Evolutionary conservation across 176 grass and related monocot genomes (phyloP).

Genomic region (Carex kokanica): DNA sequence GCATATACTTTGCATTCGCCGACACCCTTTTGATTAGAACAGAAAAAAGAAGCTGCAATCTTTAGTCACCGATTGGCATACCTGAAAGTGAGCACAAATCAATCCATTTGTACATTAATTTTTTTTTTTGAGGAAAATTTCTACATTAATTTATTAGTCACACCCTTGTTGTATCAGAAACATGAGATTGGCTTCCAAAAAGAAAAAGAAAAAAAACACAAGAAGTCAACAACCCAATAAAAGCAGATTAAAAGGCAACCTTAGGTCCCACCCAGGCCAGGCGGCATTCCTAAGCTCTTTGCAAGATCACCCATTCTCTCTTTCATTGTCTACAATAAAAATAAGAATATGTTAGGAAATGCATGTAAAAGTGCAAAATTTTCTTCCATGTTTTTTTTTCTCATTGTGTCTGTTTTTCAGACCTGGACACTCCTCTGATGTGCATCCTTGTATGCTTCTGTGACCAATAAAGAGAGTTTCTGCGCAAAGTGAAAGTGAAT

Average conservation of each 20-base stretch:
- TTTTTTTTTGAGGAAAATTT: too few species aligned
- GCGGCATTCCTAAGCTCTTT: slow-evolving; percentile 90
- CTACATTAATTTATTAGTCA: neutral
- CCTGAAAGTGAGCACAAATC: neutral
- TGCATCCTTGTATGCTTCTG: slow-evolving; percentile 91
- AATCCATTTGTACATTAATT: neutral
- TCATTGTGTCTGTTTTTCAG: slow-evolving; percentile 2
- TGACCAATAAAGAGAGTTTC: slow-evolving; percentile 87
- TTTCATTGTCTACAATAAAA: slow-evolving; percentile 77
- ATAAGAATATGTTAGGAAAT: neutral
- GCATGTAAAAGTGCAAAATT: neutral
- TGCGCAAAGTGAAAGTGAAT: slow-evolving; percentile 25
- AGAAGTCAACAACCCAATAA: neutral
- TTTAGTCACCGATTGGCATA: neutral
- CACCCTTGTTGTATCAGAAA: neutral
- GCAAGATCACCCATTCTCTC: slow-evolving; percentile 96
- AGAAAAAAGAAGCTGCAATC: neutral
- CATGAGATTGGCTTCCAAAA: too few species aligned
- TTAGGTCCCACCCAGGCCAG: slow-evolving; percentile 49
- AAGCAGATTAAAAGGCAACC: neutral
- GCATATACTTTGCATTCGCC: neutral
- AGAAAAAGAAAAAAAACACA: neutral
- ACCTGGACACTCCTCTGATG: slow-evolving; percentile 89
- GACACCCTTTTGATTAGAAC: neutral
- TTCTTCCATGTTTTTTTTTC: neutral